Base-by-base conservation (phyloP, 192 early-diverging fungal genomes). In the Borealophlyctis nickersoniae region DNA sequence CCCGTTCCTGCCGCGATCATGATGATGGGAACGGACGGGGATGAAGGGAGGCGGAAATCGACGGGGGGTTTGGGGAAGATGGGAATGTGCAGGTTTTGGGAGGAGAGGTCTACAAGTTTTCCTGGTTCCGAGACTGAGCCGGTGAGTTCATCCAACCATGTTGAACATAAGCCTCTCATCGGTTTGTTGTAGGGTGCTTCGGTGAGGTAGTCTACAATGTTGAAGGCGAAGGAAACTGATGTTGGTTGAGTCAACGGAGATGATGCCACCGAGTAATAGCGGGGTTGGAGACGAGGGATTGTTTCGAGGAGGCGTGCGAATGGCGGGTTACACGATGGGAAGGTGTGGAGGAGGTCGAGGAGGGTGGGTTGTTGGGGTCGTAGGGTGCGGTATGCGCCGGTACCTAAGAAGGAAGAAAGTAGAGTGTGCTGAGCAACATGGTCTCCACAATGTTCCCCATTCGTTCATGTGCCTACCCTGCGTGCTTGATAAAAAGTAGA, bases 1-100 rank as follows among this genome's bases (percentile, higher is more conserved):
- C 96, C 96, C 0, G 96, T 96, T 35, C 95, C 96, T 1, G 95
- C 91, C 1, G 89, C 91, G 30, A 96, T 84, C 86, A 98, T 83
- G 23, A 97, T 75, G 4, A 97, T 72, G 0, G 92, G 90, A 1
- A 62, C 60, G 16, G 77, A 74, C 16, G 69, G 29, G 34, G 84
- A 76, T 7, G 60, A 56, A 26, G 90, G 90, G 60, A 95, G 76
- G 3, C 69, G 73, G 79, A 95, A 98, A 3, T 31, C 60, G 2
- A 51, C 58, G 27, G 14, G 34, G 13, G 68, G 73, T 56, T 76
- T 73, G 14, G 65, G 76, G 69, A 72, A 78, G 13, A 78, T 34
- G 0, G 76, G 66, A 31, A 76, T 50, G 22, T 13, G 22, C 13
- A 74, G 7, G 16, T 31, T 51, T 45, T 39, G 28, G n/a, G 22